Evolutionary conservation across 352 stramenopile genomes (phyloP), one percentile per base, ranked within the genome.

Genomic region (Phytophthora aleatoria): DNA sequence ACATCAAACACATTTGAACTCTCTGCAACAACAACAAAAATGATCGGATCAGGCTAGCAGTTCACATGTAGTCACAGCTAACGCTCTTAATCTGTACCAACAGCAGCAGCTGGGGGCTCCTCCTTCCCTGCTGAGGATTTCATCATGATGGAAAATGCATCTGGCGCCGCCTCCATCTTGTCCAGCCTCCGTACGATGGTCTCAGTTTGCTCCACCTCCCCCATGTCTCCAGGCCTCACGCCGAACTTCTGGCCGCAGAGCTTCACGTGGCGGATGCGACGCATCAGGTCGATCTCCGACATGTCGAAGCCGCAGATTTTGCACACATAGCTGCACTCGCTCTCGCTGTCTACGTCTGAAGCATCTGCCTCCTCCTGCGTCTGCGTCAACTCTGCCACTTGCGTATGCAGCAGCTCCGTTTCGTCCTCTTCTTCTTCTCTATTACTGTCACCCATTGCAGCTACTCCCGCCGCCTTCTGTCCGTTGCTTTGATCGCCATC

Each of bases 191-290:
- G 43, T 41, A 5, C 54, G 31, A 75, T 67, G 8, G 66, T 51
- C 41, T 77, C 70, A 5, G 33, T 20, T 33, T 71, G 47, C 33
- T 76, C 58, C 31, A 83, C 48, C 28, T 73, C 50, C 11, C 63
- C 71, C 55, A 92, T 56, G 53, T 89, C 77, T 42, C 50, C 69
- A 47, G 85, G 64, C 26, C 77, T 67, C 20, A 96, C 69, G 10
- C 85, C 87, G 57, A 89, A 90, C 55, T 78, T 80, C 44, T 85
- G 70, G 0, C 81, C 85, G 47, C 85, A 96, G 48, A 78, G 71
- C 61, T 96, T 96, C 41, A 92, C 71, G 51, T 96, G 87, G n/a
- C 77, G 75, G 49, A 92, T 92, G n/a, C 79, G 77, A 26, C 61
- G 59, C 43, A 66, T 68, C 6, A 90, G 26, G 5, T 70, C 59